These are phyloP conservation scores for Phytophthora boehmeriae DNA, from an alignment of 352 stramenopile genomes.

Conservation along the genomic window DNA sequence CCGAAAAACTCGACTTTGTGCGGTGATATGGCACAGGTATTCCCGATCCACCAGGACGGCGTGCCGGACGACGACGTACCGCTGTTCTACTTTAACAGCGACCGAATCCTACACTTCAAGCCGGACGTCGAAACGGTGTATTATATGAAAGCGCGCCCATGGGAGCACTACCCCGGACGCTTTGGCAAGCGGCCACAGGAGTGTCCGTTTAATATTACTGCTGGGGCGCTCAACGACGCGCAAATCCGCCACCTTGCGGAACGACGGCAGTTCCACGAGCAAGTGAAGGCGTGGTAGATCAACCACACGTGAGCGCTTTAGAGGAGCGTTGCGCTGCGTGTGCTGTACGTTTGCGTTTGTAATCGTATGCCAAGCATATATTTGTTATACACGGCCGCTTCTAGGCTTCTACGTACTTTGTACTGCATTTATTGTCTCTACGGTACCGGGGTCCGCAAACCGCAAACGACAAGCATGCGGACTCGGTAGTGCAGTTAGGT, in stretches of 20 bases:
- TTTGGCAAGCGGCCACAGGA: conserved; percentile 40
- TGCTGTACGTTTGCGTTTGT: background rate
- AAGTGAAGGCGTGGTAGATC: conserved; percentile 34
- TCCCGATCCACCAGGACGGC: conserved; percentile 35
- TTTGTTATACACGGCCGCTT: background rate
- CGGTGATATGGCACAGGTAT: conserved; percentile 56
- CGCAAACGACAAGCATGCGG: no score
- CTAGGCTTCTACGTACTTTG: no score
- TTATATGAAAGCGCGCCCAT: conserved; percentile 46
- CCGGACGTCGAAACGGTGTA: conserved; percentile 42
- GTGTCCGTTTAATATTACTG: conserved; percentile 51
- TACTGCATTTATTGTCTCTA: no score
- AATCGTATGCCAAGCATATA: background rate
- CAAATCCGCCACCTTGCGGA: conserved; percentile 38
- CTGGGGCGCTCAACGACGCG: conserved; percentile 28
- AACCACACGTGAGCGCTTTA: background rate
- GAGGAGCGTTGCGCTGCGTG: background rate
- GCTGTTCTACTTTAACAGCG: conserved; percentile 61
- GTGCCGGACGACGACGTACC: conserved; percentile 29
- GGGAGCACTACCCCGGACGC: conserved; percentile 41
- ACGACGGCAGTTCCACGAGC: conserved; percentile 40
- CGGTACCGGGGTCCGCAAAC: no score
- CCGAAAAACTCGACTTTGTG: conserved; percentile 46
- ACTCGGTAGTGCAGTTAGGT: background rate
- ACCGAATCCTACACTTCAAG: conserved; percentile 46